A percentile compares a stretch with the other conserved stretches of the same genome.
phyloP scores from a whole-genome alignment of 2,329 filamentous ascomycete genomes.

The Apiospora hydei region DNA sequence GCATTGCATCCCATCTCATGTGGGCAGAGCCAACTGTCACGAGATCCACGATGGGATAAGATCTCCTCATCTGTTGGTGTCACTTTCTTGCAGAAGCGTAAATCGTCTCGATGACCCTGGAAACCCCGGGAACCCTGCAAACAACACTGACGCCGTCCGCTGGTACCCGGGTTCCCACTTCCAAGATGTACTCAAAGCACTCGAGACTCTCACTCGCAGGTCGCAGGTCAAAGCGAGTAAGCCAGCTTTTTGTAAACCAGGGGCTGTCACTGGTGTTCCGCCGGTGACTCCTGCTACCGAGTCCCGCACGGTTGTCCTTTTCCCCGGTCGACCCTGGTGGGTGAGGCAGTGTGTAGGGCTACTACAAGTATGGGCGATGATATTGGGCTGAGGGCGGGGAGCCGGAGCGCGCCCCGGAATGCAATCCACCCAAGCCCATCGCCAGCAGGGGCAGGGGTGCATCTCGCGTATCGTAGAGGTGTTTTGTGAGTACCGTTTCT shows the following conservation, averaged over 20 bases:
- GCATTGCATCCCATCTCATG: neutral
- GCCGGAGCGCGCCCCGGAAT: slow-evolving; percentile 4
- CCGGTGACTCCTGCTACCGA: neutral
- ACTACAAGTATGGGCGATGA: neutral
- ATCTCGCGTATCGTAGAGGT: neutral
- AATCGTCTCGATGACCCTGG: neutral
- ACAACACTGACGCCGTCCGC: neutral
- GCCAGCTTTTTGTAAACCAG: neutral
- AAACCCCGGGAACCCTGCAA: neutral
- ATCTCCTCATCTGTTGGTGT: slow-evolving; percentile 2
- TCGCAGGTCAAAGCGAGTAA: no score
- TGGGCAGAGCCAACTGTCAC: slow-evolving; percentile 4
- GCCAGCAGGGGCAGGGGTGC: slow-evolving; percentile 15
- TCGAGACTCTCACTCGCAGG: neutral
- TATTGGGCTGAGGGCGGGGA: slow-evolving; percentile 13
- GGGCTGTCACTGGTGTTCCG: neutral
- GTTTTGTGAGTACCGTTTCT: neutral
- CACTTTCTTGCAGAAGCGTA: neutral
- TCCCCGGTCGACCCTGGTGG: neutral
- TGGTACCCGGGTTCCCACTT: neutral
- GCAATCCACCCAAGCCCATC: slow-evolving; percentile 16
- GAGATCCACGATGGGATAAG: slow-evolving; percentile 2
- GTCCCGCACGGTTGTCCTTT: neutral
- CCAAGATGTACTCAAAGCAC: neutral
- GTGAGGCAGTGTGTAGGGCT: neutral